Evolutionary conservation across 805 yeast species (phyloP), one percentile per base, ranked within the genome.

Genomic region (Candida mattraensis): DNA sequence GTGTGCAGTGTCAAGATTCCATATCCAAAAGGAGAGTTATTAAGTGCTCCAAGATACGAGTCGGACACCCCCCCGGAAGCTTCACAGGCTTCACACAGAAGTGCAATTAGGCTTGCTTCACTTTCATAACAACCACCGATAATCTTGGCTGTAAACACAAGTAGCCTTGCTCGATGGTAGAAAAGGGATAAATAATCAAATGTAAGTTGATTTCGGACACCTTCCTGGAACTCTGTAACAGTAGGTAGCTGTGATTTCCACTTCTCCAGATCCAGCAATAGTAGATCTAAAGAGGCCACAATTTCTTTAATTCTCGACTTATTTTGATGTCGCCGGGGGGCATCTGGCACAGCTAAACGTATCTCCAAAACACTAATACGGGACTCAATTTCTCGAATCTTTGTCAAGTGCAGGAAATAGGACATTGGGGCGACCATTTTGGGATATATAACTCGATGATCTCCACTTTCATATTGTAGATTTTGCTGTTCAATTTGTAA

Each of bases 1-100:
- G 28, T 25, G 18, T 25, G 28, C 6, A 25, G 18, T 11, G 18
- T 25, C 7, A 25, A n/a, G 18, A 25, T 25, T 12, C 28, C 28
- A 14, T 25, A 25, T 9, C 28, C 7, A 18, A 25, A 25, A n/a
- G 9, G 28, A 12, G 28, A 9, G 7, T 25, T 25, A 14, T 25
- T 14, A 9, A 14, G 11, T 14, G 28, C 15, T n/a, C 6, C 18
- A 17, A 25, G 18, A 25, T 25, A 25, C 11, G 28, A 11, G 8
- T 9, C 7, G 8, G 28, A 25, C 7, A 25, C 28, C 16, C 18
- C 18, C 11, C 18, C 28, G 6, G 28, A 17, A 14, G 28, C 28
- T 8, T 25, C 28, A 14, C 28, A 25, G 11, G 28, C 28, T 6
- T 25, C 16, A 5, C 16, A n/a, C 5, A 25, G 18, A 25, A 12